phyloP scores from a whole-genome alignment of 2,329 filamentous ascomycete genomes.

The Metarhizium humberi region DNA sequence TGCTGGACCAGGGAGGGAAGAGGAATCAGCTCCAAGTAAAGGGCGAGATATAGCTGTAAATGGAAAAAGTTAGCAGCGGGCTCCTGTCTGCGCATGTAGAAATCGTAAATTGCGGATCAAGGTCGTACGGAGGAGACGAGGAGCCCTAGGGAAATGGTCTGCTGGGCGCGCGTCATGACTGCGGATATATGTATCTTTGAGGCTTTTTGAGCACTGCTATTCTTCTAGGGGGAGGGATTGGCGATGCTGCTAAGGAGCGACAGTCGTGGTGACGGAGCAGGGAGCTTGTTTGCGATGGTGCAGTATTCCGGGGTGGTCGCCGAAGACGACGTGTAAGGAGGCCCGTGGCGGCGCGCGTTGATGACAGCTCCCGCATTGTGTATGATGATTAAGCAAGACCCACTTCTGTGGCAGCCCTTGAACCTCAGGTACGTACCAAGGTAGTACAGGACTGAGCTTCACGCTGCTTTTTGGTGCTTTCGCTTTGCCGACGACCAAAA shows the following conservation, averaged over 20 bases:
- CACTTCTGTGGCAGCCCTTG: neutral
- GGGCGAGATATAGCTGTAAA: constrained; percentile 77
- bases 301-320: neutral
- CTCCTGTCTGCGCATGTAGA: constrained; percentile 10
- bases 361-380: constrained; percentile 1
- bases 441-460: neutral
- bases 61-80: neutral
- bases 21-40: constrained; percentile 76
- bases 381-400: constrained; percentile 5
- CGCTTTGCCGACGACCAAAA: too few species aligned
- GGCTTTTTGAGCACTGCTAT: neutral
- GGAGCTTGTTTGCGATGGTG: neutral
- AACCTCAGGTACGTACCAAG: neutral
- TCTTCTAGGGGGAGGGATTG: neutral
- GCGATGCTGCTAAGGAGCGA: constrained; percentile 8
- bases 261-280: constrained; percentile 7
- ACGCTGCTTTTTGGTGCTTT: too few species aligned
- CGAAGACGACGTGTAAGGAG: constrained; percentile 4
- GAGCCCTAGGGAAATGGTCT: constrained; percentile 81
- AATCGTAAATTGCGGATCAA: neutral
- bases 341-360: neutral
- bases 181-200: constrained; percentile 2
- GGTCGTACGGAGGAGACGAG: constrained; percentile 73
- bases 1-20: constrained; percentile 69
- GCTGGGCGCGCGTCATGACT: constrained; percentile 87